Base-by-base conservation (phyloP, 129 eudicot genomes). In the Chrysanthemum seticuspe region DNA sequence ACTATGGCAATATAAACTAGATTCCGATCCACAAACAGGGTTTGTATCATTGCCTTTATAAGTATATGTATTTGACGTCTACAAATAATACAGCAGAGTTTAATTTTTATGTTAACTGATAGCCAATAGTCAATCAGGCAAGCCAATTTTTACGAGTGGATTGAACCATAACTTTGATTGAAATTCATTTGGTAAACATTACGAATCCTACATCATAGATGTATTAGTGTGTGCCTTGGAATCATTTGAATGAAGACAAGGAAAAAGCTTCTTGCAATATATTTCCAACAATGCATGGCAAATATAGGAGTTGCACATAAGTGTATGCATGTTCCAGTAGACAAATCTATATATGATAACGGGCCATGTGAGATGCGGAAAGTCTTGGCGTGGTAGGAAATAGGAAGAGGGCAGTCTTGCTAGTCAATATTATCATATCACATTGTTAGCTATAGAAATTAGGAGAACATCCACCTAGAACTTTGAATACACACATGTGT, bases 91-190 rank as follows among this genome's bases (percentile, higher is more conserved):
- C 45, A 68, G 3, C 13, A n/a, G 59, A 48, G 40, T 50, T 19
- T 13, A 50, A 49, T 19, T 10, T 10, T 27, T 40, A 64, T 64
- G 68, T 10, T 64, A 65, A 40, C 70, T 65, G 13, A 65, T 44
- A 65, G 34, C 36, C 34, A 29, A 27, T 11, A 61, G 45, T 25
- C n/a, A 29, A 12, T 66, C 7, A 48, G 13, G 55, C 15, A 45
- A 66, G 56, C n/a, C 71, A 47, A 5, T 6, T 65, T 52, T n/a
- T 65, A n/a, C 13, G 2, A 67, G 44, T 50, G 40, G 40, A 48
- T 18, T 10, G 31, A 19, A 45, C 12, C 5, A 16, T 47, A 18
- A 44, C 4, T 15, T 15, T 44, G 16, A 40, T 16, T 4, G 54
- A 65, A 53, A 36, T 65, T 27, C 40, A 36, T 18, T 40, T 15